Percentiles rank a stretch among this genome's conserved stretches.
Conservation (phyloP, 2,329 filamentous ascomycete species). For the Xenoacremonium recifei region DNA sequence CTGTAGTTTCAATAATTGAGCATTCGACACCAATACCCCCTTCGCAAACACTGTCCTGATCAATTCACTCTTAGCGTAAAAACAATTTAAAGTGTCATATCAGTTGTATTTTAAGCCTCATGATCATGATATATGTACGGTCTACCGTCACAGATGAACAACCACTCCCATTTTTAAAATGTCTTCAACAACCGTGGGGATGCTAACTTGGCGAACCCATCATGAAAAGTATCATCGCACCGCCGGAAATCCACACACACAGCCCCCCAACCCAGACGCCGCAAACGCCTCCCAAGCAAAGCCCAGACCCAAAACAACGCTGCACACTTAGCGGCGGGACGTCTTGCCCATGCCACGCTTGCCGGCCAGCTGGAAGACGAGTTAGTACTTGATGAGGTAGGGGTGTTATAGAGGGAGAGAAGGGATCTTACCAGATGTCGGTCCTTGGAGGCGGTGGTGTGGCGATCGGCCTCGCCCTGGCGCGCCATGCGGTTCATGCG, state of each 20-base stretch:
- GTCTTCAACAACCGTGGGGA: too few relatives aligned
- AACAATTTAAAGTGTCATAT: too few relatives aligned
- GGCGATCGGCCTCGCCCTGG: constrained; percentile 94
- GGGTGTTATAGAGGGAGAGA: constrained; percentile 1
- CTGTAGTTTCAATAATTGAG: too few relatives aligned
- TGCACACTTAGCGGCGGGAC: constrained; percentile 66
- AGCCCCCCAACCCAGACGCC: constrained; percentile 28
- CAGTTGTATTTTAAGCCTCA: constrained; percentile 16
- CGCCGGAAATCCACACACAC: too few relatives aligned
- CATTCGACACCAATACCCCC: too few relatives aligned
- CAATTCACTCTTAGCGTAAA: too few relatives aligned
- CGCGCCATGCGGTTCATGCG: constrained; percentile 98
- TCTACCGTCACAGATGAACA: not conserved
- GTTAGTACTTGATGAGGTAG: not conserved
- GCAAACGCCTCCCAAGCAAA: constrained; percentile 32
- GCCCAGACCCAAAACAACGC: too few relatives aligned
- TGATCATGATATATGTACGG: constrained; percentile 25
- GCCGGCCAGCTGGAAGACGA: constrained; percentile 65
- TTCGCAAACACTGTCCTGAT: too few relatives aligned
- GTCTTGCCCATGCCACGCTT: constrained; percentile 96
- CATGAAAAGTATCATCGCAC: too few relatives aligned
- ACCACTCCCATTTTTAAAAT: not conserved
- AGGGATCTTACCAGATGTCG: constrained; percentile 80
- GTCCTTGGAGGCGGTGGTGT: constrained; percentile 74
- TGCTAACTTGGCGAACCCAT: too few relatives aligned